Percentiles rank a stretch among this genome's conserved stretches.
Conservation (phyloP, 805 yeast genomes). For the Saturnispora sanitii region DNA sequence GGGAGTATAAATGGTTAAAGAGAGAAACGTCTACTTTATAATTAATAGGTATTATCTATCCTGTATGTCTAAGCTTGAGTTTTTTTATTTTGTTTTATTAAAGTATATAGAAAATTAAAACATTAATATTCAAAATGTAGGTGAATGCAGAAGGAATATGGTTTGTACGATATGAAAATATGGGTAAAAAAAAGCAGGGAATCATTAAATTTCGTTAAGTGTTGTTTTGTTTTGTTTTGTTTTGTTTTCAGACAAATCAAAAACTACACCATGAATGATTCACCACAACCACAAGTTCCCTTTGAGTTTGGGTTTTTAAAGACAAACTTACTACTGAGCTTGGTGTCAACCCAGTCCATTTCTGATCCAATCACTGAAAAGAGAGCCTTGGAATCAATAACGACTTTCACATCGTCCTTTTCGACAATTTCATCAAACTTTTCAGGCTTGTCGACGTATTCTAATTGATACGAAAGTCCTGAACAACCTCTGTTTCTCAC, state of each 20-base stretch:
- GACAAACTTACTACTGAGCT: slow-evolving; percentile 77
- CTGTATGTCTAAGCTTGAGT: too few species aligned
- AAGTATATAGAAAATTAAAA: too few species aligned
- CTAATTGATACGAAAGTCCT: slow-evolving; percentile 84
- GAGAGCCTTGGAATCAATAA: slow-evolving; percentile 91
- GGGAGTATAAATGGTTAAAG: slow-evolving; percentile 40
- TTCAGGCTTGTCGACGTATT: slow-evolving; percentile 84
- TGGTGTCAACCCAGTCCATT: slow-evolving; percentile 98
- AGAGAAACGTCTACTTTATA: slow-evolving; percentile 33
- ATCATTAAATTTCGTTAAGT: too few species aligned
- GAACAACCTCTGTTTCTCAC: slow-evolving; percentile 97
- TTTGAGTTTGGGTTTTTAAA: slow-evolving; percentile 94
- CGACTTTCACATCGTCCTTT: slow-evolving; percentile 88
- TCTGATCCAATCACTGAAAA: slow-evolving; percentile 94
- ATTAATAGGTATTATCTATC: too few species aligned
- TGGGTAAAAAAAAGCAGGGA: too few species aligned
- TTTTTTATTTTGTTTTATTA: too few species aligned
- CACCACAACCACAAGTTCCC: slow-evolving; percentile 99
- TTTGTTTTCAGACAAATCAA: background rate
- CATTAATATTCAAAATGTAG: too few species aligned
- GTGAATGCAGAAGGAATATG: too few species aligned
- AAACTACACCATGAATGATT: slow-evolving; percentile 86
- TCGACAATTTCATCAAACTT: slow-evolving; percentile 89
- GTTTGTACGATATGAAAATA: too few species aligned
- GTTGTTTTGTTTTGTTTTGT: too few species aligned